Evolutionary conservation across 2,329 filamentous ascomycete genomes (phyloP).

Genomic region (Trichoderma afroharzianum): DNA sequence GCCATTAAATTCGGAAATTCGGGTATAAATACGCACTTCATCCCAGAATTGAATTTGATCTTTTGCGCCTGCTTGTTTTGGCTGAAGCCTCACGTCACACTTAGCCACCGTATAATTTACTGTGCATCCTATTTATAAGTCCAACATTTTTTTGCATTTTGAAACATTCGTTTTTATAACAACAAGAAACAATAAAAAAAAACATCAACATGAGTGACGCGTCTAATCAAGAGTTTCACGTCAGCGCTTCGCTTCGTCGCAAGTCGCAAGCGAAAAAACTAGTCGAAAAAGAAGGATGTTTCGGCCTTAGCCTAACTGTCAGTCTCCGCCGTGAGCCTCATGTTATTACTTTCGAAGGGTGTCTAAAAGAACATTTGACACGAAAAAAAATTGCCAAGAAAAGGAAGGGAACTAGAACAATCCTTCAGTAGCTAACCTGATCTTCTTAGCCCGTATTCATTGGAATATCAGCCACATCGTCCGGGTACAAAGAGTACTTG

Average conservation of each 20-base stretch:
- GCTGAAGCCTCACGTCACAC: not conserved
- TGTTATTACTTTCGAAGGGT: not conserved
- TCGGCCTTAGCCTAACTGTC: slow-evolving; percentile 9
- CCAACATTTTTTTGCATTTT: not conserved
- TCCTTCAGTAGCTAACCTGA: not conserved
- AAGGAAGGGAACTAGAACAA: too few species aligned
- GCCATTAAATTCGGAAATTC: not conserved
- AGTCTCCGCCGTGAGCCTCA: not conserved
- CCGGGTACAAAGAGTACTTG: slow-evolving; percentile 49
- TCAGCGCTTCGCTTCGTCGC: not conserved
- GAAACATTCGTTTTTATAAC: not conserved
- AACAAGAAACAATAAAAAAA: too few species aligned
- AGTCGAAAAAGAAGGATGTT: not conserved
- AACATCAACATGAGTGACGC: not conserved
- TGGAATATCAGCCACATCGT: slow-evolving; percentile 56
- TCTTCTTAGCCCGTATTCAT: slow-evolving; percentile 46
- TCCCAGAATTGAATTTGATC: not conserved
- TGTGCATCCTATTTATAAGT: not conserved
- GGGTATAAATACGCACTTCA: not conserved
- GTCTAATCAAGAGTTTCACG: not conserved
- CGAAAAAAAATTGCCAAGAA: not conserved
- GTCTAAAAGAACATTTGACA: too few species aligned
- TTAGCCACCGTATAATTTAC: not conserved
- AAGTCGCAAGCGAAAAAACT: not conserved
- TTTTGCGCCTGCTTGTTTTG: not conserved